These are phyloP conservation scores for Bipolaris victoriae DNA, from an alignment of 2,329 filamentous ascomycete genomes.

Conservation along the genomic window DNA sequence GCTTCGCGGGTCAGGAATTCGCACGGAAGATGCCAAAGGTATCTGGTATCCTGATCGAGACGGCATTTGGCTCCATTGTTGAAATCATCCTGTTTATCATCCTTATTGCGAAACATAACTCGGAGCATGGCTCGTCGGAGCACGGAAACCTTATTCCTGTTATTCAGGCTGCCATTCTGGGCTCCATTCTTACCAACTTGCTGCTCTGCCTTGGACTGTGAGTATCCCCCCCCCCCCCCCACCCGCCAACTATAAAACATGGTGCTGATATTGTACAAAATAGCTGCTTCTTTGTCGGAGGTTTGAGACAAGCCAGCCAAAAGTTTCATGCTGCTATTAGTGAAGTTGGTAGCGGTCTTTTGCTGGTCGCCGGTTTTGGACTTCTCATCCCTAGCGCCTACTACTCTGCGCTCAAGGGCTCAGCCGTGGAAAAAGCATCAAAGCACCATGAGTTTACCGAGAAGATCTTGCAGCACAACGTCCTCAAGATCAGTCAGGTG, in stretches of 20 bases:
- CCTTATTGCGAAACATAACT: constrained; percentile 61
- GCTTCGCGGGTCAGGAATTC: constrained; percentile 74
- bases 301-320: constrained; percentile 70
- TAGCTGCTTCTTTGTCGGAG: constrained; percentile 78
- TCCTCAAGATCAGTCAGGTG: constrained; percentile 45
- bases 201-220: constrained; percentile 74
- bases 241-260: background rate
- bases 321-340: constrained; percentile 76
- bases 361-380: constrained; percentile 74
- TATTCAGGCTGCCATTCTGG: constrained; percentile 82
- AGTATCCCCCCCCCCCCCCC: background rate
- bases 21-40: constrained; percentile 78
- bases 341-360: constrained; percentile 77
- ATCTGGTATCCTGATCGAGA: constrained; percentile 66
- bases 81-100: constrained; percentile 86
- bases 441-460: constrained; percentile 44
- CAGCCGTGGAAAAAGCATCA: constrained; percentile 31
- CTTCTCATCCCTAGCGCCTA: constrained; percentile 45
- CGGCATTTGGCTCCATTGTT: constrained; percentile 72
- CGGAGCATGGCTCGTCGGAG: constrained; percentile 50
- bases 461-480: constrained; percentile 41
- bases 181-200: constrained; percentile 82
- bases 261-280: background rate
- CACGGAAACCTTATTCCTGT: constrained; percentile 60
- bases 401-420: constrained; percentile 53